These are phyloP conservation scores for Penicillium cinerascens DNA, from an alignment of 495 filamentous ascomycete genomes.

Conservation along the genomic window DNA sequence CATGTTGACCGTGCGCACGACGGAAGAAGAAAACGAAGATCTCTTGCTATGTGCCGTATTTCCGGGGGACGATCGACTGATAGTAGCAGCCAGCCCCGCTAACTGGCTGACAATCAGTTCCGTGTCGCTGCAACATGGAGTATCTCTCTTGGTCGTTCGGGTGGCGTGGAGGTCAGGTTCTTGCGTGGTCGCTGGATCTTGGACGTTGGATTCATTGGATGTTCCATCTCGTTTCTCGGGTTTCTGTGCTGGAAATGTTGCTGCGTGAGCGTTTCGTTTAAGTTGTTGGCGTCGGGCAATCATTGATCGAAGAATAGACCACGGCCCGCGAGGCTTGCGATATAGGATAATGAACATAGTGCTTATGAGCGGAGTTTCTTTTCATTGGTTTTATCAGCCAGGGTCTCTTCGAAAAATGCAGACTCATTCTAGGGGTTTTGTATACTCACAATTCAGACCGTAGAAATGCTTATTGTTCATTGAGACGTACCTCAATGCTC, in stretches of 20 bases:
- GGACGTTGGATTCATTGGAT: background rate
- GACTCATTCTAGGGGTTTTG: background rate
- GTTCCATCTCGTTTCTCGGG: background rate
- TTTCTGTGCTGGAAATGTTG: background rate
- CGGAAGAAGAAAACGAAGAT: slow-evolving; percentile 1
- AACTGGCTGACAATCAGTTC: slow-evolving; percentile 15
- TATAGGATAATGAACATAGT: slow-evolving; percentile 10
- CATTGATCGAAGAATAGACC: slow-evolving; percentile 3
- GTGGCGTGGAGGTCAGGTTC: background rate
- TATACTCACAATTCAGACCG: too few relatives aligned
- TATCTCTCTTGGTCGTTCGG: background rate
- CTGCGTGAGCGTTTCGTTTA: background rate
- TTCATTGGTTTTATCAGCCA: background rate
- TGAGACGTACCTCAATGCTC: too few relatives aligned
- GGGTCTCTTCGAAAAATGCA: background rate
- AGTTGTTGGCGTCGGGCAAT: slow-evolving; percentile 3
- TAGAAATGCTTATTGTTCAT: background rate
- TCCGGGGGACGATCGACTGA: slow-evolving; percentile 7
- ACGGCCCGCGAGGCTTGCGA: slow-evolving; percentile 2
- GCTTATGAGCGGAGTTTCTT: background rate
- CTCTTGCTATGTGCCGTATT: background rate
- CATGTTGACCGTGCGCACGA: background rate
- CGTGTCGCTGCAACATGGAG: slow-evolving; percentile 9
- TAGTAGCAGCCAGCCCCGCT: slow-evolving; percentile 11
- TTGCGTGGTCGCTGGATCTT: background rate